Percentiles rank a stretch among this genome's conserved stretches.
These are phyloP conservation scores for Phytophthora europaea DNA, from an alignment of 352 stramenopile species.

Conservation along the genomic window DNA sequence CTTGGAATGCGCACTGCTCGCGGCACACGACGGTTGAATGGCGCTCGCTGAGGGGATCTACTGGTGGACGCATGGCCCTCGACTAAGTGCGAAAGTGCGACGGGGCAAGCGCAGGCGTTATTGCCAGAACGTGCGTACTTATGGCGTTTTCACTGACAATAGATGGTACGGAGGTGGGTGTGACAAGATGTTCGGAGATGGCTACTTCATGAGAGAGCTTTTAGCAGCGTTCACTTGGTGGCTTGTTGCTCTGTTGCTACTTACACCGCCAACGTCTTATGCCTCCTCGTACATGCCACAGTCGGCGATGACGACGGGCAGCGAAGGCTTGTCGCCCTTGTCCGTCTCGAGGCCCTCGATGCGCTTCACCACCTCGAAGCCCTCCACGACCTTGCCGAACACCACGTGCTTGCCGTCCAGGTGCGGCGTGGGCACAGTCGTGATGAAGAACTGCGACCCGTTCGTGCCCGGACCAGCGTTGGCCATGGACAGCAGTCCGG, in stretches of 20 bases:
- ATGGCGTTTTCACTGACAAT: neutral
- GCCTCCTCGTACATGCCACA: constrained; percentile 91
- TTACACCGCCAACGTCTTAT: constrained; percentile 5
- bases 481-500: constrained; percentile 96
- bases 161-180: neutral
- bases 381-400: constrained; percentile 95
- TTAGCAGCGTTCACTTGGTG: neutral
- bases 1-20: constrained; percentile 35
- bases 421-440: constrained; percentile 94
- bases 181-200: constrained; percentile 14
- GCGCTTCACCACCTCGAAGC: constrained; percentile 92
- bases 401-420: constrained; percentile 99
- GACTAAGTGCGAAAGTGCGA: constrained; percentile 1
- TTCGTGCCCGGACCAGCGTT: constrained; percentile 98
- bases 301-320: constrained; percentile 96
- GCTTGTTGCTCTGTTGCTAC: neutral
- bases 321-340: constrained; percentile 92
- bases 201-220: constrained; percentile 22
- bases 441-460: constrained; percentile 98
- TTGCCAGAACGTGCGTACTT: neutral
- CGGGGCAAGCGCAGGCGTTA: neutral
- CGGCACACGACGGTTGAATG: constrained; percentile 4
- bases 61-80: constrained; percentile 30
- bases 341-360: constrained; percentile 94
- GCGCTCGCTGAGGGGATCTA: constrained; percentile 34